These are phyloP conservation scores for Mortierella sp. DNA, from an alignment of 371 early-diverging fungal genomes.

Conservation along the genomic window DNA sequence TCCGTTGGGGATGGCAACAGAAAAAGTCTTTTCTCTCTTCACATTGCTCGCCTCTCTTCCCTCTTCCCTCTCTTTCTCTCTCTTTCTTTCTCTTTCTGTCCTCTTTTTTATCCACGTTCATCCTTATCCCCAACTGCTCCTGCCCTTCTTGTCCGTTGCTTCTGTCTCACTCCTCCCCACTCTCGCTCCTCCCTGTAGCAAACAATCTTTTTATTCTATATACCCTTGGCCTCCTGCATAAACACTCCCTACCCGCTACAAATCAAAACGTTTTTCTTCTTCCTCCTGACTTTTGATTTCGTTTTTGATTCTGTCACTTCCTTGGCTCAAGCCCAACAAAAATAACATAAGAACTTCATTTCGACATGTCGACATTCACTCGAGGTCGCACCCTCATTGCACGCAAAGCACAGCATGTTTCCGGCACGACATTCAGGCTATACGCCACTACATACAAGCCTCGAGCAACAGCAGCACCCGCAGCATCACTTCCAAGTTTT, in stretches of 20 bases:
- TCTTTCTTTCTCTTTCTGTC: slow-evolving; percentile 1
- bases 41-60: neutral
- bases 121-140: slow-evolving; percentile 16
- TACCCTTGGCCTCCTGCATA: slow-evolving; percentile 5
- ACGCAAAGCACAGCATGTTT: slow-evolving; percentile 19
- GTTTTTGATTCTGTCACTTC: slow-evolving; percentile 1
- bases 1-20: slow-evolving; percentile 19
- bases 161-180: slow-evolving; percentile 4
- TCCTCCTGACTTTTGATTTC: slow-evolving; percentile 6
- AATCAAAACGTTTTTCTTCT: neutral
- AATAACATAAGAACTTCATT: neutral
- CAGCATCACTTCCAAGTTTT: slow-evolving; percentile 1
- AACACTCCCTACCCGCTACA: neutral
- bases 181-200: neutral
- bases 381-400: slow-evolving; percentile 28
- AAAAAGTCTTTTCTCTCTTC: slow-evolving; percentile 1
- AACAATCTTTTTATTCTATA: slow-evolving; percentile 4
- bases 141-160: slow-evolving; percentile 4
- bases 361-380: slow-evolving; percentile 33
- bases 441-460: slow-evolving; percentile 8
- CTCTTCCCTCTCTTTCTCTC: neutral
- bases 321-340: slow-evolving; percentile 1
- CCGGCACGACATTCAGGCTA: slow-evolving; percentile 13
- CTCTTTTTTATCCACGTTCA: slow-evolving; percentile 7
- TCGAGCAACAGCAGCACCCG: neutral